Evolutionary conservation across 2,329 filamentous ascomycete species (phyloP).

Genomic region (Blastomyces percursus): DNA sequence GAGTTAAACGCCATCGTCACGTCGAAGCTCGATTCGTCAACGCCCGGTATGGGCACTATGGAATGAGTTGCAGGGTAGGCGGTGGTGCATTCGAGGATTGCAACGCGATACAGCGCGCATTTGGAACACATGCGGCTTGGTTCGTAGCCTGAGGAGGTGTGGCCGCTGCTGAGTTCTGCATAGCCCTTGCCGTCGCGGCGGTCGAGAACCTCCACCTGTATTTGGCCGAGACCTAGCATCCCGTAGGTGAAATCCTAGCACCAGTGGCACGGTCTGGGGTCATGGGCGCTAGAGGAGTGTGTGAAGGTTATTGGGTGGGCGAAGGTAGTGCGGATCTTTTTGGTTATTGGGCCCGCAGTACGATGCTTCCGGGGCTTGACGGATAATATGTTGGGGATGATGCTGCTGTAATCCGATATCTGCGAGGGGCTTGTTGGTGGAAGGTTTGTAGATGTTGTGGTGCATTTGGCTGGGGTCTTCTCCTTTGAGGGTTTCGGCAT

Average conservation of each 20-base stretch:
- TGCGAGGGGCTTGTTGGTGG: not conserved
- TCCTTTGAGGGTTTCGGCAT: too few species aligned
- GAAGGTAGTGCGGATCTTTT: conserved; percentile 28
- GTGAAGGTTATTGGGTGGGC: conserved; percentile 33
- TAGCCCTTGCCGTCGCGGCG: conserved; percentile 27
- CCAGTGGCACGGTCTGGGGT: conserved; percentile 28
- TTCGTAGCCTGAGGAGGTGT: conserved; percentile 22
- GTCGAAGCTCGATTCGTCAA: conserved; percentile 15
- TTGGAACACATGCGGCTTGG: conserved; percentile 29
- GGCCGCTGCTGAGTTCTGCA: conserved; percentile 31
- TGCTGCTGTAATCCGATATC: not conserved
- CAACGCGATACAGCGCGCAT: conserved; percentile 27
- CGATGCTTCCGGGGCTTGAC: conserved; percentile 1
- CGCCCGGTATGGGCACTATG: conserved; percentile 19
- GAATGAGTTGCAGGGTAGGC: conserved; percentile 17
- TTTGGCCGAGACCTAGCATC: conserved; percentile 29
- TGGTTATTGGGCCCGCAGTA: not conserved
- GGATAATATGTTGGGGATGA: conserved; percentile 7
- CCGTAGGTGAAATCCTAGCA: conserved; percentile 32
- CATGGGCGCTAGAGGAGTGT: conserved; percentile 15
- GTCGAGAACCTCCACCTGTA: conserved; percentile 25
- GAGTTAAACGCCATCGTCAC: conserved; percentile 20
- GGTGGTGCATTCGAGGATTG: conserved; percentile 26
- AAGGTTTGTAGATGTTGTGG: not conserved
- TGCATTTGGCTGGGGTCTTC: too few species aligned